These are phyloP conservation scores for Exutisphaerella laricina DNA, from an alignment of 2,329 filamentous ascomycete genomes.

Conservation along the genomic window DNA sequence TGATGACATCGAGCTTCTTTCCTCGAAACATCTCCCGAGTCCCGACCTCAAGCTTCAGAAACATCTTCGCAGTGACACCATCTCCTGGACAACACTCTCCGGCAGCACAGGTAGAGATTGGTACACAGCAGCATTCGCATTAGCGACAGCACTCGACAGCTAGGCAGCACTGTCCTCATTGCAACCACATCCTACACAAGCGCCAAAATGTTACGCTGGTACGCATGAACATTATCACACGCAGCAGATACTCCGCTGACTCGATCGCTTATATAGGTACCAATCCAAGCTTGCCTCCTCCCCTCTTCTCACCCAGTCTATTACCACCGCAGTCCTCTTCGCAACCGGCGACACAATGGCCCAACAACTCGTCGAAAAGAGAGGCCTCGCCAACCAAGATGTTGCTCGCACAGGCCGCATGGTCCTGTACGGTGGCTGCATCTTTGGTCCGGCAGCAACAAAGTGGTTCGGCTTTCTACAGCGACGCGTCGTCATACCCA, in stretches of 20 bases:
- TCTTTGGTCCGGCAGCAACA: conserved; percentile 84
- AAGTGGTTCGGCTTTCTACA: conserved; percentile 82
- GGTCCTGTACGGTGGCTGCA: conserved; percentile 68
- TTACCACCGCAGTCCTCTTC: conserved; percentile 89
- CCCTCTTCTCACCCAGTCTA: conserved; percentile 81
- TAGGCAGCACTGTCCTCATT: neutral
- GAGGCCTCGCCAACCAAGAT: conserved; percentile 68
- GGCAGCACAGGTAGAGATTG: too few relatives aligned
- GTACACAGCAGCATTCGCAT: neutral
- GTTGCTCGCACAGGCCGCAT: conserved; percentile 67
- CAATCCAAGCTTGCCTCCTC: conserved; percentile 72
- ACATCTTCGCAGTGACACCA: too few relatives aligned
- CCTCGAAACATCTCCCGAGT: too few relatives aligned
- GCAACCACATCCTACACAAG: conserved; percentile 1
- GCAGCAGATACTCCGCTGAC: too few relatives aligned
- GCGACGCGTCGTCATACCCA: conserved; percentile 57
- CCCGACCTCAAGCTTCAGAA: too few relatives aligned
- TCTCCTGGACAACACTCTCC: too few relatives aligned
- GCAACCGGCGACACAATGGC: conserved; percentile 85
- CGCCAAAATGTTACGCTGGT: conserved; percentile 41
- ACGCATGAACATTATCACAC: too few relatives aligned
- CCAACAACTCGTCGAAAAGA: conserved; percentile 83
- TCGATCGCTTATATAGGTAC: too few relatives aligned
- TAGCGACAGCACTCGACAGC: too few relatives aligned
- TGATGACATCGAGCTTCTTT: too few relatives aligned